Conservation (phyloP, 257 asterid genomes). For the Cordia subcordata region DNA sequence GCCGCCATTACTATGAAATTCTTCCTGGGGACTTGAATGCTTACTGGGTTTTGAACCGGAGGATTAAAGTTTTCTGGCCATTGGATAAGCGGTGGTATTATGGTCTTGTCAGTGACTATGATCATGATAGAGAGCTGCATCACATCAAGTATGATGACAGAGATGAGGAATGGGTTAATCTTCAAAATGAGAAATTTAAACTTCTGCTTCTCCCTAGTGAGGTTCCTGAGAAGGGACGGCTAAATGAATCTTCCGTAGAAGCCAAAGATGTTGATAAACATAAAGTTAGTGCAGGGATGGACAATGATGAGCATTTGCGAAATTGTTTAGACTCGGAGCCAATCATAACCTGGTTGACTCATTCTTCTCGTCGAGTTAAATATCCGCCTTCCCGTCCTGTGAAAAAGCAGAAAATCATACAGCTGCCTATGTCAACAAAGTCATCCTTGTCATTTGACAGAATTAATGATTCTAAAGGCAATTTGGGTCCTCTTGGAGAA, state of each 20-base stretch:
- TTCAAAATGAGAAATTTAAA: constrained; percentile 75
- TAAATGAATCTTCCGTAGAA: constrained; percentile 25
- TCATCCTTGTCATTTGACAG: constrained; percentile 38
- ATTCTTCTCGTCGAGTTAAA: constrained; percentile 69
- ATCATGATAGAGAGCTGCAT: constrained; percentile 68
- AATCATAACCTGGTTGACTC: constrained; percentile 85
- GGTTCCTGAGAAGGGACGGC: constrained; percentile 54
- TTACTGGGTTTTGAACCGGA: constrained; percentile 61
- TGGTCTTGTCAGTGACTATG: constrained; percentile 76
- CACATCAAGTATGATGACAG: constrained; percentile 87
- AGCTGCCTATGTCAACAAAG: constrained; percentile 7
- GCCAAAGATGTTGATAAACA: constrained; percentile 25
- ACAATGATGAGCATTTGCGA: constrained; percentile 39
- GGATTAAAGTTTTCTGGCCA: constrained; percentile 92
- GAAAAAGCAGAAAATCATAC: constrained; percentile 45
- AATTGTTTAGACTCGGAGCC: constrained; percentile 75
- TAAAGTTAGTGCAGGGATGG: constrained; percentile 22
- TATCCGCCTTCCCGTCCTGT: constrained; percentile 43
- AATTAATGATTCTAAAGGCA: constrained; percentile 30
- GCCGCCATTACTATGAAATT: constrained; percentile 93
- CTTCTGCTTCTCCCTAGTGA: constrained; percentile 89
- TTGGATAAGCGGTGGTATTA: constrained; percentile 92
- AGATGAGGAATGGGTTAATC: constrained; percentile 95
- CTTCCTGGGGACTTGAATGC: constrained; percentile 58
- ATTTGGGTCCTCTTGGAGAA: constrained; percentile 24